A percentile compares a stretch with the other conserved stretches of the same genome.
phyloP scores from a whole-genome alignment of 192 early-diverging fungal genomes.

The Rhizophlyctis rosea region DNA sequence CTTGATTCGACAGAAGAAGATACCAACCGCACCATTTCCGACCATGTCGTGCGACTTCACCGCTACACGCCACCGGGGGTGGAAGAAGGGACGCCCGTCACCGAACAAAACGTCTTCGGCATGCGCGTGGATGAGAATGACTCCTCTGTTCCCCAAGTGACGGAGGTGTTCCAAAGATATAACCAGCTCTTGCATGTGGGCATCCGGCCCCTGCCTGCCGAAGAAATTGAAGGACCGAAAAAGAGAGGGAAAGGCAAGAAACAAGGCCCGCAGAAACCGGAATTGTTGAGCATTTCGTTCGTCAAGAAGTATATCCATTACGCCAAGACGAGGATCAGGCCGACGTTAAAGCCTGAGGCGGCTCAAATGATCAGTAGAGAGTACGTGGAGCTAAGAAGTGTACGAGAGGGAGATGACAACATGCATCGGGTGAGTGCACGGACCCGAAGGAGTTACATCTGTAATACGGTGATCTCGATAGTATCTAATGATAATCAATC shows the following conservation, averaged over 20 bases:
- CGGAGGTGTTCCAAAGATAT: conserved; percentile 83
- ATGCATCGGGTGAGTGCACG: conserved; percentile 57
- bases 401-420: conserved; percentile 64
- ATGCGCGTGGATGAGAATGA: conserved; percentile 46
- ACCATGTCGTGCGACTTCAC: conserved; percentile 93
- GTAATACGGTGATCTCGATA: conserved; percentile 2
- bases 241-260: conserved; percentile 20
- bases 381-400: conserved; percentile 82
- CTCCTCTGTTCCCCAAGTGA: conserved; percentile 44
- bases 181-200: conserved; percentile 80
- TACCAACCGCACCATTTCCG: conserved; percentile 82
- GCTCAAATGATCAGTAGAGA: conserved; percentile 76
- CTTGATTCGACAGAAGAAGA: conserved; percentile 57
- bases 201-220: conserved; percentile 40
- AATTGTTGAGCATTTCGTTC: conserved; percentile 80
- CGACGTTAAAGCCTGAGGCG: conserved; percentile 76
- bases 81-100: conserved; percentile 67
- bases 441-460: not conserved
- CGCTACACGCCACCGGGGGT: conserved; percentile 81
- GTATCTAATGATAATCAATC: not conserved
- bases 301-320: conserved; percentile 95
- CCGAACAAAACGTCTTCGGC: conserved; percentile 26
- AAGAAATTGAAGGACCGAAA: conserved; percentile 17
- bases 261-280: conserved; percentile 36
- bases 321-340: conserved; percentile 81